Base-by-base conservation (phyloP, 208 protist species). In the Herpetomonas samuelpessoai region DNA sequence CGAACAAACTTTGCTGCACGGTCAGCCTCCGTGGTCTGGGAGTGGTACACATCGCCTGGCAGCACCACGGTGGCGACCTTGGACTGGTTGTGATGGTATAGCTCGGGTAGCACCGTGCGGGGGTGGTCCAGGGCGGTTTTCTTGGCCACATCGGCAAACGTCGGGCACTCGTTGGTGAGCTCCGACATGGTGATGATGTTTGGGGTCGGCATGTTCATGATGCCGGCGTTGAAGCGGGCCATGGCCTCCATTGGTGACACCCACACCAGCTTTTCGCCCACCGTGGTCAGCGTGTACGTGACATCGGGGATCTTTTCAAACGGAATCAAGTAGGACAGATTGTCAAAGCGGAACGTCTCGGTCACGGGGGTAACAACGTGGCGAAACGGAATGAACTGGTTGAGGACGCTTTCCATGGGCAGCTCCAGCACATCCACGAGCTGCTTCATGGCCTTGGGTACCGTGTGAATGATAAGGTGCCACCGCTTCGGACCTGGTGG, bases 121-220 rank as follows among this genome's bases (percentile, higher is more conserved):
- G 74, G 62, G 4, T 30, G 51, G 21, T 81, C 74, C 22, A 62
- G 68, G 61, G 71, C 74, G 12, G 65, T 81, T 57, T 70, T 50
- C 74, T 81, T 86, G 35, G 62, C n/a, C 21, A 92, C 80, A 66
- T 92, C 82, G 2, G 55, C 82, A 68, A 79, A 95, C n/a, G 75
- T 86, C 0, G 84, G 88, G 54, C 72, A 92, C 68, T 83, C 82
- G 47, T 95, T 95, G 60, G 83, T 74, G 26, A 95, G 73, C 68
- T 95, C 85, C n/a, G 79, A 86, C 26, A 95, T 31, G 7, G 74
- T 57, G 62, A 95, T 90, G 21, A 91, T n/a, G 76, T 83, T 92
- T 19, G 88, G 79, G 6, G 88, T 92, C 12, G 88, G 88, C 85
- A 92, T 92, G 62, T 92, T 91, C 83, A 95, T 91, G 47, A 95